Evolutionary conservation across 495 filamentous ascomycete species (phyloP).

Genomic region (Penicillium riverlandense): DNA sequence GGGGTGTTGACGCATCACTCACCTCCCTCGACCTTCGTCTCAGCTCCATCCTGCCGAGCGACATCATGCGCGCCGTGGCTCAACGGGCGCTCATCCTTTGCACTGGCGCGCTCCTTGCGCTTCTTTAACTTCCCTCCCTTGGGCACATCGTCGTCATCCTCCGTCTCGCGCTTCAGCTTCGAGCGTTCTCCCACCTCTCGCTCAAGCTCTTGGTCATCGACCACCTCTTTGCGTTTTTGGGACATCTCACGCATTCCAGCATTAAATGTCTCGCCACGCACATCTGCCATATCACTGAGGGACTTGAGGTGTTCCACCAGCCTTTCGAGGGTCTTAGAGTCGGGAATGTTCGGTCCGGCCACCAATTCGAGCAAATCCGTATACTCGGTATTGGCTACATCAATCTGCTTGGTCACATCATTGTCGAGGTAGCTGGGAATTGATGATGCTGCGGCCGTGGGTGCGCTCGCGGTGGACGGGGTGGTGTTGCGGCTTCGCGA

Average conservation of each 20-base stretch:
- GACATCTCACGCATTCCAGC: slow-evolving; percentile 66
- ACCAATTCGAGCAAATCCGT: slow-evolving; percentile 66
- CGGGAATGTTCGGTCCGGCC: slow-evolving; percentile 61
- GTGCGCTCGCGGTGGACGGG: slow-evolving; percentile 51
- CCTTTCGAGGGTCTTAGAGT: slow-evolving; percentile 63
- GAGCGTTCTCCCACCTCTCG: slow-evolving; percentile 35
- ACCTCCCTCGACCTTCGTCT: slow-evolving; percentile 53
- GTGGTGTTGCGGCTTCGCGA: slow-evolving; percentile 84
- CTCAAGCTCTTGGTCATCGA: slow-evolving; percentile 44
- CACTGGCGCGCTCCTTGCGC: slow-evolving; percentile 41
- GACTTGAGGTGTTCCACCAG: slow-evolving; percentile 60
- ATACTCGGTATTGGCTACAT: slow-evolving; percentile 53
- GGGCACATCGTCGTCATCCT: slow-evolving; percentile 48
- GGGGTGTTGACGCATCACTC: slow-evolving; percentile 21
- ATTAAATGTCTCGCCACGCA: slow-evolving; percentile 56
- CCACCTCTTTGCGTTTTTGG: slow-evolving; percentile 51
- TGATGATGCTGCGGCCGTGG: slow-evolving; percentile 41
- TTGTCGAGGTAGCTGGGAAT: slow-evolving; percentile 53
- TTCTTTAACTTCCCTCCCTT: slow-evolving; percentile 45
- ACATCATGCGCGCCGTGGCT: slow-evolving; percentile 56
- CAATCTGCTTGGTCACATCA: slow-evolving; percentile 54
- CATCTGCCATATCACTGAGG: slow-evolving; percentile 58
- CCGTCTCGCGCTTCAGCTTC: slow-evolving; percentile 44
- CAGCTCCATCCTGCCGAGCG: slow-evolving; percentile 60
- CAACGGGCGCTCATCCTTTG: slow-evolving; percentile 50